Percentiles rank a stretch among this genome's conserved stretches.
phyloP scores from a whole-genome alignment of 495 filamentous ascomycete species.

The Podospora australis region DNA sequence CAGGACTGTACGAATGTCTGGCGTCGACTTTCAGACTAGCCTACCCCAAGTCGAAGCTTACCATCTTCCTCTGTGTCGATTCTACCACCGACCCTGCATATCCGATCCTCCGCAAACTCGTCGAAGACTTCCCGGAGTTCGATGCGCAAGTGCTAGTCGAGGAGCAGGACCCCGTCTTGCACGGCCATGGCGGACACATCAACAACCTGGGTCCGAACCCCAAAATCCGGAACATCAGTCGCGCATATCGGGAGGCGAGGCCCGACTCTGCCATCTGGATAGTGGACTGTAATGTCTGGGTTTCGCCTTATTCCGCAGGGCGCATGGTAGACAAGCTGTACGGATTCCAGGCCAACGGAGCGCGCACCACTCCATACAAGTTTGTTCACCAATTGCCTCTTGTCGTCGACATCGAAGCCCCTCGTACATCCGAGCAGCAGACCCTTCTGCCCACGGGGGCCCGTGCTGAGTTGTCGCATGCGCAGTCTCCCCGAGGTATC shows the following conservation, averaged over 20 bases:
- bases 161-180: conserved; percentile 73
- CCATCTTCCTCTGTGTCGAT: conserved; percentile 76
- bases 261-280: conserved; percentile 94
- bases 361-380: conserved; percentile 61
- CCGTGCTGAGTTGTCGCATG: neutral
- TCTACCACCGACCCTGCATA: conserved; percentile 73
- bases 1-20: conserved; percentile 84
- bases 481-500: conserved; percentile 9
- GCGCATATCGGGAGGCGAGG: conserved; percentile 88
- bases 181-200: conserved; percentile 41
- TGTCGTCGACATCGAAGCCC: conserved; percentile 62
- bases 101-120: conserved; percentile 60
- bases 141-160: conserved; percentile 77
- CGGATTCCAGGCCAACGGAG: conserved; percentile 48
- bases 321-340: conserved; percentile 83
- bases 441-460: conserved; percentile 9
- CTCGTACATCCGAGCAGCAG: conserved; percentile 18
- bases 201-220: conserved; percentile 85
- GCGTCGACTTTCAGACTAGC: conserved; percentile 80
- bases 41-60: conserved; percentile 73
- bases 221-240: conserved; percentile 95
- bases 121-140: conserved; percentile 64
- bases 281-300: conserved; percentile 95
- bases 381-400: conserved; percentile 94
- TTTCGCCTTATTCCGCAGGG: conserved; percentile 67